Conservation (phyloP, 169 alveolate genomes). For the Cryptosporidium tyzzeri region DNA sequence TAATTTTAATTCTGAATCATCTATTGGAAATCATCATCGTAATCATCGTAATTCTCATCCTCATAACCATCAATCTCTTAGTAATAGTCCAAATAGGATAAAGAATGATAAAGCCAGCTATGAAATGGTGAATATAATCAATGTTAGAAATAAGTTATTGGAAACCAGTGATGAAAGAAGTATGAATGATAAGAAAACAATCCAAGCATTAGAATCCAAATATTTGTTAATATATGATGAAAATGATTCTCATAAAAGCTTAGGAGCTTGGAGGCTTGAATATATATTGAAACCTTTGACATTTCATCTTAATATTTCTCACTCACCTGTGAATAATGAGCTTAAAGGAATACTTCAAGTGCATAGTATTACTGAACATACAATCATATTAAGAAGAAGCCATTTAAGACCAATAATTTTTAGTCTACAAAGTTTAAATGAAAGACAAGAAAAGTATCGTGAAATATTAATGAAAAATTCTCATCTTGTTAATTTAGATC, state of each 20-base stretch:
- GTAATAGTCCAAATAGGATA: background rate
- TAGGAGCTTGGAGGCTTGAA: constrained; percentile 74
- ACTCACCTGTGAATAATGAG: constrained; percentile 58
- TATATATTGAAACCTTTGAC: constrained; percentile 56
- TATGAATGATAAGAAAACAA: background rate
- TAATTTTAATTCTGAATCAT: background rate
- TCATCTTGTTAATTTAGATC: constrained; percentile 58
- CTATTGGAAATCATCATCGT: background rate
- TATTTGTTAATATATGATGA: constrained; percentile 34
- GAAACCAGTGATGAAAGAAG: background rate
- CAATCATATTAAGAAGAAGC: constrained; percentile 66
- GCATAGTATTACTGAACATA: constrained; percentile 46
- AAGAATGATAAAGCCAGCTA: background rate
- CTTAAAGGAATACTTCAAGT: constrained; percentile 50
- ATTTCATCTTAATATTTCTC: constrained; percentile 57
- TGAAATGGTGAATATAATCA: constrained; percentile 14
- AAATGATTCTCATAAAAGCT: constrained; percentile 8
- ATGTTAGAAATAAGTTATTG: constrained; percentile 16
- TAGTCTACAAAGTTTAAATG: constrained; percentile 50
- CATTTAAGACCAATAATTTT: constrained; percentile 70
- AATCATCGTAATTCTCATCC: background rate
- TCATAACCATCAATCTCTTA: background rate
- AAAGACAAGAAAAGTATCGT: constrained; percentile 60
- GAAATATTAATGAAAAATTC: constrained; percentile 42
- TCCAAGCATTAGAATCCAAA: constrained; percentile 12